A percentile compares a stretch with the other conserved stretches of the same genome.
Conservation (phyloP, 768 basidiomycete genomes). For the Cystoderma amianthinum region DNA sequence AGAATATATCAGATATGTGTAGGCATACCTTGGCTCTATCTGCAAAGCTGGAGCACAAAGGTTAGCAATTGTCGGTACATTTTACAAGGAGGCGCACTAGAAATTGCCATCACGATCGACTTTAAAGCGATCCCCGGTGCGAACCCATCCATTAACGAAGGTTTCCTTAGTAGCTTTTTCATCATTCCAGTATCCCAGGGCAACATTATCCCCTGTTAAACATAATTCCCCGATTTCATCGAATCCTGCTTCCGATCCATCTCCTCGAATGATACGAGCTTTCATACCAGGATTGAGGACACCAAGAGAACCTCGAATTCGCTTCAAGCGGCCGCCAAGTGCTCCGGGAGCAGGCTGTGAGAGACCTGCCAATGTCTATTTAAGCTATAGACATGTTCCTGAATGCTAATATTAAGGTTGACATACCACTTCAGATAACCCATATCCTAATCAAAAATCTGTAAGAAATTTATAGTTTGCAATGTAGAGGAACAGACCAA, state of each 20-base stretch:
- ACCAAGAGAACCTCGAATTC: background rate
- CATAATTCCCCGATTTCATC: background rate
- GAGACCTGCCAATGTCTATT: background rate
- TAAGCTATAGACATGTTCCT: background rate
- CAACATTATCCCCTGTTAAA: background rate
- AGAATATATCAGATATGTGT: background rate
- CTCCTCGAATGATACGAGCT: background rate
- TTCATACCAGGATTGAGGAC: background rate
- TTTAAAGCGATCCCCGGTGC: constrained; percentile 66
- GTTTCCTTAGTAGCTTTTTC: constrained; percentile 60
- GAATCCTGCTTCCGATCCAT: background rate
- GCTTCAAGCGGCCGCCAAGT: background rate
- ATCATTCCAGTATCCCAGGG: no score
- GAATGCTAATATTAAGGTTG: background rate
- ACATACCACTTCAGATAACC: background rate
- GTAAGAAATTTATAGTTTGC: constrained; percentile 48
- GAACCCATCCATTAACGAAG: constrained; percentile 68
- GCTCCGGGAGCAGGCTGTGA: background rate
- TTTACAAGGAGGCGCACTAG: constrained; percentile 37
- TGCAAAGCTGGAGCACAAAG: constrained; percentile 41
- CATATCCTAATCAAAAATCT: constrained; percentile 45
- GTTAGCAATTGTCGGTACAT: background rate
- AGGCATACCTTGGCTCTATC: constrained; percentile 64
- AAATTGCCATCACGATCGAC: constrained; percentile 56
- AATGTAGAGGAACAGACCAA: constrained; percentile 36